Evolutionary conservation across 768 basidiomycete species (phyloP).

Genomic region (Tylopilus sp.): DNA sequence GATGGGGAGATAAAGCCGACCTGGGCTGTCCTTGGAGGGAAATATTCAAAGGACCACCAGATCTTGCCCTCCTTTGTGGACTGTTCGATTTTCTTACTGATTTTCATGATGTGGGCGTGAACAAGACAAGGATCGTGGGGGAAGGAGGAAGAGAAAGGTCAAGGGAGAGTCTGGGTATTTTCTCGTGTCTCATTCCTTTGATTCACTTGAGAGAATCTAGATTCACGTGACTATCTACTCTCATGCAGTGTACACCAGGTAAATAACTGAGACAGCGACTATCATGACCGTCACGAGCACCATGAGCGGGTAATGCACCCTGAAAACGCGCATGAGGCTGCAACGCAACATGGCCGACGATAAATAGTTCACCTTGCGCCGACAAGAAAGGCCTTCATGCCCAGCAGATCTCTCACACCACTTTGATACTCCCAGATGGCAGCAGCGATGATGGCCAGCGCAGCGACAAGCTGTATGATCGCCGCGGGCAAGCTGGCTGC

Average conservation of each 20-base stretch:
- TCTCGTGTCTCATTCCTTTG: slow-evolving; percentile 10
- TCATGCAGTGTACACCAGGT: slow-evolving; percentile 36
- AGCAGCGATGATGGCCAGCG: slow-evolving; percentile 50
- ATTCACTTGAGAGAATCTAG: not conserved
- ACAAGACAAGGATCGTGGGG: slow-evolving; percentile 22
- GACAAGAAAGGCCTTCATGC: slow-evolving; percentile 56
- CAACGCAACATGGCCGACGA: slow-evolving; percentile 4
- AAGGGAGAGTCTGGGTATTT: slow-evolving; percentile 22
- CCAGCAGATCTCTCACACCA: slow-evolving; percentile 53
- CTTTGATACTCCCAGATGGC: slow-evolving; percentile 67
- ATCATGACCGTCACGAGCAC: slow-evolving; percentile 44
- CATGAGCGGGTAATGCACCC: slow-evolving; percentile 53
- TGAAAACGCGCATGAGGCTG: slow-evolving; percentile 22
- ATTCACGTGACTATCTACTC: slow-evolving; percentile 24
- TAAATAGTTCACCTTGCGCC: slow-evolving; percentile 47
- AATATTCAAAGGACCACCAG: slow-evolving; percentile 99
- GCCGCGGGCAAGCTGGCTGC: slow-evolving; percentile 46
- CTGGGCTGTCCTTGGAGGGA: slow-evolving; percentile 94
- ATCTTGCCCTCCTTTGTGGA: slow-evolving; percentile 80
- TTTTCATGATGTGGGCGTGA: slow-evolving; percentile 64
- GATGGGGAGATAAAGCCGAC: slow-evolving; percentile 44
- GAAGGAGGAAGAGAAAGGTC: slow-evolving; percentile 2
- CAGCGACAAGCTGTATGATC: slow-evolving; percentile 48
- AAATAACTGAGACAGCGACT: slow-evolving; percentile 49
- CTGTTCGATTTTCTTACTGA: slow-evolving; percentile 89